phyloP scores from a whole-genome alignment of 2,329 filamentous ascomycete species.

The Talaromyces sp. region DNA sequence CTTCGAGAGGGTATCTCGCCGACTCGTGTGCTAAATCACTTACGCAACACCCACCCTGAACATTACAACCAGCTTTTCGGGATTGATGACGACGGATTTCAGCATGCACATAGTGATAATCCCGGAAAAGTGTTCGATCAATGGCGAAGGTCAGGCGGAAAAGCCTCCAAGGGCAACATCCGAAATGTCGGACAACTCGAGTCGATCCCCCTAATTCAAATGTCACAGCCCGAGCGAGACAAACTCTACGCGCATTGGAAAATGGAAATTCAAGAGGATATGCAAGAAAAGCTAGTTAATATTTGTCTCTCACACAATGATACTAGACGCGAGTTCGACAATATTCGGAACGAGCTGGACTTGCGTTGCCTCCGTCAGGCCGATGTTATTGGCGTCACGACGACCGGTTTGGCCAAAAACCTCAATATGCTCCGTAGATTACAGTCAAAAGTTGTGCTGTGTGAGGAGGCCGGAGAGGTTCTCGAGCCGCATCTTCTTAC shows the following conservation, averaged over 20 bases:
- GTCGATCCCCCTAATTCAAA: neutral
- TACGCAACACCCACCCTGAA: neutral
- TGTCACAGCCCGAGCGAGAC: conserved; percentile 4
- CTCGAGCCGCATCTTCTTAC: conserved; percentile 40
- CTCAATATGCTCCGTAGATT: conserved; percentile 44
- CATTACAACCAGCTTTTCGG: conserved; percentile 11
- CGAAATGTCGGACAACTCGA: neutral
- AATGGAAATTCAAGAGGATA: neutral
- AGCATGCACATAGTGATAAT: neutral
- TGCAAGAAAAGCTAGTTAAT: neutral
- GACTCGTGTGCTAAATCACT: neutral
- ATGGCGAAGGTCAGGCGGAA: neutral
- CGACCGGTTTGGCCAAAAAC: conserved; percentile 47
- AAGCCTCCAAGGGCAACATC: neutral
- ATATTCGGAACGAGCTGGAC: conserved; percentile 23
- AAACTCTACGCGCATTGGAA: neutral
- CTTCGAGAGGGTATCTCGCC: neutral
- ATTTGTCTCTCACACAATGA: neutral
- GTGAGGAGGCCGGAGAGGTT: conserved; percentile 43
- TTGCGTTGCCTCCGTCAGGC: conserved; percentile 33
- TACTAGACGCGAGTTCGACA: conserved; percentile 17
- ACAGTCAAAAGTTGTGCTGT: conserved; percentile 37
- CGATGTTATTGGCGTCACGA: conserved; percentile 52
- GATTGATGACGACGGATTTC: neutral
- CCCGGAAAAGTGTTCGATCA: neutral